Evolutionary conservation across 2,329 filamentous ascomycete genomes (phyloP), one percentile per base, ranked within the genome.

Genomic region (Alternaria hordeiaustralica): DNA sequence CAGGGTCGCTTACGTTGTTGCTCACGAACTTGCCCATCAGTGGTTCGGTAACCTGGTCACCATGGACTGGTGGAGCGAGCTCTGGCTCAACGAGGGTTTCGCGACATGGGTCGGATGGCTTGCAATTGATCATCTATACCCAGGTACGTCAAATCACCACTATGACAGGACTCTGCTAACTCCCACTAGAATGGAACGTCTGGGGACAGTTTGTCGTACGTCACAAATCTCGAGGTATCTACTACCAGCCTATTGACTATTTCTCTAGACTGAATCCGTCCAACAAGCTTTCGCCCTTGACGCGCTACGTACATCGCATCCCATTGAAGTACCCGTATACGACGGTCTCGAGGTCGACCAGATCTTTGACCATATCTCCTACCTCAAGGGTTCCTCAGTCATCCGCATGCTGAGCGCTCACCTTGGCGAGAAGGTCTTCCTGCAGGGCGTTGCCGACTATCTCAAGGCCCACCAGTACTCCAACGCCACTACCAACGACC

Each of bases 101-200:
- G 96, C 96, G 45, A 99, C 96, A 4, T 98, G 95, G 95, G 95
- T 97, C 46, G 96, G 95, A 56, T 99, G 95, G 95, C 87, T 94
- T 65, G 94, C 94, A 10, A 89, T 94, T 62, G 93, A 98, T 77
- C 88, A 96, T 77, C 88, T 98, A 59, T 93, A 98, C 81, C 96
- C 96, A 4, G 85, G 86, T 87, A 80, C 67, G 80, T 68, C 21
- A 49, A 13, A 11, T 12, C 13, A 4, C 45, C 1, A 47, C 8
- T 9, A 4, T 11, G 3, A 0, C 12, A 25, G 23, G 50, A 4
- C 4, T 41, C 4, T 20, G 50, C 68, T 74, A 50, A 74, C 57
- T n/a, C 2, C 30, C 33, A 10, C 10, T 65, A 87, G 95, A 97
- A 71, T 98, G 96, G 95, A 90, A 98, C 74, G 92, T 98, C 30